Evolutionary conservation across 208 protist genomes (phyloP).

Genomic region (Acanthamoeba lugdunensis): DNA sequence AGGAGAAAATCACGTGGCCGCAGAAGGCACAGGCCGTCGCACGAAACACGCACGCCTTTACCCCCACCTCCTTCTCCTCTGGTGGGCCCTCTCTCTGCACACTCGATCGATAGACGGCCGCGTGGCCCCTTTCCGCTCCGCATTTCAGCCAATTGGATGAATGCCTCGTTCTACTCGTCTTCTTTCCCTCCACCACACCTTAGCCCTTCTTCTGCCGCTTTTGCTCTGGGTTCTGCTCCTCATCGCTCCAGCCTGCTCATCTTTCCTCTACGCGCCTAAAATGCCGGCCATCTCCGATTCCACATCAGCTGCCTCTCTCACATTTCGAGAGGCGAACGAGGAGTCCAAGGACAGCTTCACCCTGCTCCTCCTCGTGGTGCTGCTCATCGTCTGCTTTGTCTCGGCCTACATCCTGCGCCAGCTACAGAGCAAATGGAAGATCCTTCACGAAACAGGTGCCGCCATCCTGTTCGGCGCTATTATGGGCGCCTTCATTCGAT

Average conservation of each 20-base stretch:
- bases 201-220: background rate
- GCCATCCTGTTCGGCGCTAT: constrained; percentile 70
- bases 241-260: background rate
- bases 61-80: no score
- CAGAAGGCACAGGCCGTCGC: no score
- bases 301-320: background rate
- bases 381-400: constrained; percentile 52
- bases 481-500: constrained; percentile 36
- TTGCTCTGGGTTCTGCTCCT: background rate
- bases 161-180: background rate
- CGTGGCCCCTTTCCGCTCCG: no score
- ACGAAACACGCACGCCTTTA: no score
- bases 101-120: no score
- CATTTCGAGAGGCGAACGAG: background rate
- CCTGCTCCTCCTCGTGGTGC: background rate
- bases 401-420: constrained; percentile 37
- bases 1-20: no score
- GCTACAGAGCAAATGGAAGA: constrained; percentile 13
- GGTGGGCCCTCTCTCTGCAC: no score
- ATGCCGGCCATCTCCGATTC: background rate
- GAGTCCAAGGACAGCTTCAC: constrained; percentile 25
- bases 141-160: background rate
- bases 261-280: background rate
- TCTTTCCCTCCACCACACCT: background rate
- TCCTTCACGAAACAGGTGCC: constrained; percentile 41